These are phyloP conservation scores for Ustilago trichophora DNA, from an alignment of 1,284 basidiomycete genomes.

Conservation along the genomic window DNA sequence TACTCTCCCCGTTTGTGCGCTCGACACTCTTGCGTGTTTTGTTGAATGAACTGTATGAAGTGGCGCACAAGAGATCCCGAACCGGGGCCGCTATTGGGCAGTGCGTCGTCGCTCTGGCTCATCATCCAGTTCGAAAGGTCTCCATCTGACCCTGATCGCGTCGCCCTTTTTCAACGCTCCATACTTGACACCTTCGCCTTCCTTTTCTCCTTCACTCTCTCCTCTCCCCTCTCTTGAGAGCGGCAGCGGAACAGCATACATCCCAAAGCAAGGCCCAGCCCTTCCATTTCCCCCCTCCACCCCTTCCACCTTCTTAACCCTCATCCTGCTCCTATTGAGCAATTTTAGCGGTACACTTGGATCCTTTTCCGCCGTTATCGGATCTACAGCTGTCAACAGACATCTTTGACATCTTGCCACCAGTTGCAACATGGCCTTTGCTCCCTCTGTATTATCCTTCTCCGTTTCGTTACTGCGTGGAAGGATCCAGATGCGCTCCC, in stretches of 20 bases:
- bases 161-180: conserved; percentile 31
- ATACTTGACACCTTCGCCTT: conserved; percentile 7
- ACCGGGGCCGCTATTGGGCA: no score
- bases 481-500: conserved; percentile 49
- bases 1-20: no score
- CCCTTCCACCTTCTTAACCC: conserved; percentile 30
- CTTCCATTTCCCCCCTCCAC: conserved; percentile 22
- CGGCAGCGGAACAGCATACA: conserved; percentile 52
- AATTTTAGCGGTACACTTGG: conserved; percentile 47
- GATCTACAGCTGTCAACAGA: conserved; percentile 53
- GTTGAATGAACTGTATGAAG: no score
- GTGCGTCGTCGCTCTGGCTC: conserved; percentile 17
- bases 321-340: conserved; percentile 33
- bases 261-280: conserved; percentile 54
- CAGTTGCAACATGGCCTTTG: conserved; percentile 39
- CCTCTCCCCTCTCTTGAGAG: no score
- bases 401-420: conserved; percentile 55
- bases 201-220: background rate
- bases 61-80: no score
- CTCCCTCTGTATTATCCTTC: background rate
- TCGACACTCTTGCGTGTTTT: no score
- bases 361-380: conserved; percentile 47
- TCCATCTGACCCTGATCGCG: conserved; percentile 27
- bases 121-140: conserved; percentile 27
- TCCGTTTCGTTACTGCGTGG: background rate